Percentiles rank a stretch among this genome's conserved stretches.
Conservation (phyloP, 352 stramenopile genomes). For the Nothophytophthora sp. region DNA sequence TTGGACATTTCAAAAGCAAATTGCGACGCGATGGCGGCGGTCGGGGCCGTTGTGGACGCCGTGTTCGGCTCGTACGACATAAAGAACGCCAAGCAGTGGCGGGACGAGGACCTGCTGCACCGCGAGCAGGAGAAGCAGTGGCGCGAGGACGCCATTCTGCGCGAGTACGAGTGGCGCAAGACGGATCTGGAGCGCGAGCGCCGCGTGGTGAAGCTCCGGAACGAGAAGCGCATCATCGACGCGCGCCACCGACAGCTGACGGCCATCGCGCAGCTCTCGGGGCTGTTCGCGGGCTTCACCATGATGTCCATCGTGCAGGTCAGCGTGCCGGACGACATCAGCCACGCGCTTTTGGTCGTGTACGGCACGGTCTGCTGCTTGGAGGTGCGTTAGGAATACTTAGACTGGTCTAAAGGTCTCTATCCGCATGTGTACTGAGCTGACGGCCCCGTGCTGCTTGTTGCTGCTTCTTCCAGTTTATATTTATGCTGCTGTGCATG, state of each 20-base stretch:
- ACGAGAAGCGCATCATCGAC: conserved; percentile 79
- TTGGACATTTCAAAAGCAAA: no score
- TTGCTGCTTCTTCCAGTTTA: conserved; percentile 51
- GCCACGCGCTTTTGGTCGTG: conserved; percentile 48
- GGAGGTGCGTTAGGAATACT: conserved; percentile 26
- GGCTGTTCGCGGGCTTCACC: conserved; percentile 69
- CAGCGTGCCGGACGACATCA: conserved; percentile 39
- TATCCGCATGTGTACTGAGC: neutral
- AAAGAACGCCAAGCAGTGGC: conserved; percentile 86
- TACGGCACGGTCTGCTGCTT: conserved; percentile 61
- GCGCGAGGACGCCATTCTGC: conserved; percentile 70
- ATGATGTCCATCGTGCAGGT: conserved; percentile 81
- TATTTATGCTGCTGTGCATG: conserved; percentile 75
- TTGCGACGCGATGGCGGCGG: conserved; percentile 35
- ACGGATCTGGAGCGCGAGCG: conserved; percentile 72
- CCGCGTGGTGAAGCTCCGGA: conserved; percentile 74
- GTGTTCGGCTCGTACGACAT: conserved; percentile 87
- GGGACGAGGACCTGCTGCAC: conserved; percentile 73
- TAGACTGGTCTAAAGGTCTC: neutral
- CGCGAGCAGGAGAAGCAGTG: conserved; percentile 82
- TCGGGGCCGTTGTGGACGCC: conserved; percentile 67
- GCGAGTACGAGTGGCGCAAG: conserved; percentile 66
- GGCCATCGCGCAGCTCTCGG: conserved; percentile 60
- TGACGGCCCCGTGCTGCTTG: neutral
- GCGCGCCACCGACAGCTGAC: conserved; percentile 66